Percentiles rank a stretch among this genome's conserved stretches.
Conservation (phyloP, 257 asterid species). For the Paulownia fortunei region DNA sequence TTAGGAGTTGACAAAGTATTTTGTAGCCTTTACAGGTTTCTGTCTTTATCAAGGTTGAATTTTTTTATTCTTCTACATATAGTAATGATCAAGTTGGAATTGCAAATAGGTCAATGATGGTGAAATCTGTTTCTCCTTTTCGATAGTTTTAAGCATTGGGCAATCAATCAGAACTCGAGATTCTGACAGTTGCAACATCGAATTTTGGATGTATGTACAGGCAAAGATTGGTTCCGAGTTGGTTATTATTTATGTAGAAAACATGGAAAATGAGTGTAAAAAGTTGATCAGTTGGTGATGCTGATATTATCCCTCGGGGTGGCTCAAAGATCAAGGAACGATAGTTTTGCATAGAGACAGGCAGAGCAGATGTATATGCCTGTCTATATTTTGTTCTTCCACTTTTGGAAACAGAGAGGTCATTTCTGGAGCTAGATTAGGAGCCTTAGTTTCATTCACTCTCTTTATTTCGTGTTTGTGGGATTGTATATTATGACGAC, state of each 20-base stretch:
- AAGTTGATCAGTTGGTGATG: slow-evolving; percentile 19
- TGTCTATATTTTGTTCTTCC: slow-evolving; percentile 3
- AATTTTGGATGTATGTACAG: slow-evolving; percentile 35
- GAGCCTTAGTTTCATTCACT: slow-evolving; percentile 9
- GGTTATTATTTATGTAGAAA: slow-evolving; percentile 42
- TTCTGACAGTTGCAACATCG: slow-evolving; percentile 30
- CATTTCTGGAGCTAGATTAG: slow-evolving; percentile 27
- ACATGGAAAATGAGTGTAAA: slow-evolving; percentile 23
- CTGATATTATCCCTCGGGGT: slow-evolving; percentile 13
- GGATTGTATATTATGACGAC: slow-evolving; percentile 30
- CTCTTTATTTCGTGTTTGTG: slow-evolving; percentile 19
- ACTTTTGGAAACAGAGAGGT: not conserved
- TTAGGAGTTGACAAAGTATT: slow-evolving; percentile 35
- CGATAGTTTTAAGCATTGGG: slow-evolving; percentile 7
- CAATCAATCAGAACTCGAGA: slow-evolving; percentile 35
- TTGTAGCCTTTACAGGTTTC: slow-evolving; percentile 31
- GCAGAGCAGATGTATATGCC: not conserved
- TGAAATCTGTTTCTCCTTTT: not conserved
- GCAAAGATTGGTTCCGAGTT: slow-evolving; percentile 20
- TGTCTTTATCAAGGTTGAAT: slow-evolving; percentile 47
- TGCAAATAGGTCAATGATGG: slow-evolving; percentile 22
- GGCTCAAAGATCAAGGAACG: slow-evolving; percentile 23
- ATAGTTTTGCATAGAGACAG: slow-evolving; percentile 1
- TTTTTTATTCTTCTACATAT: slow-evolving; percentile 9
- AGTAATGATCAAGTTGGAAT: slow-evolving; percentile 25